Base-by-base conservation (phyloP, 2,329 filamentous ascomycete species). In the Fonsecaea pedrosoi region DNA sequence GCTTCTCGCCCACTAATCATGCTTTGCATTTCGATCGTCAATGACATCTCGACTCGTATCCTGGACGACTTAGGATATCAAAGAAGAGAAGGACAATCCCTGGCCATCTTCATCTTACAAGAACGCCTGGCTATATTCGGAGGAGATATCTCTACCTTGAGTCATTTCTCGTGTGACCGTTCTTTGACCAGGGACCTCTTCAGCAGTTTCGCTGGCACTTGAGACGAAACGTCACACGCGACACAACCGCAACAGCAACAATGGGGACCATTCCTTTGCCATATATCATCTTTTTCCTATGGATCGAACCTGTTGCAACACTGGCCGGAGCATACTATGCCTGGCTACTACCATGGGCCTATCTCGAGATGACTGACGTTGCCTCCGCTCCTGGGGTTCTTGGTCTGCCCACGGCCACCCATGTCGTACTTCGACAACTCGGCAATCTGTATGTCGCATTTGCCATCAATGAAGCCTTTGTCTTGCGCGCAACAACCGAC, bases 381-480 rank as follows among this genome's bases (percentile, higher is more conserved):
- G 73, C 81, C 3, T 84, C 86, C 7, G 81, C 84, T 2, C 84
- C 65, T 69, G 79, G 70, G 61, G 76, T 34, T 72, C 78, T 65
- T 60, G 74, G 74, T 30, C 77, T 89, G 6, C 86, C 90, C 1
- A 79, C 85, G 40, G 84, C 83, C 48, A 90, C 89, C 0, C 85
- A 86, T 9, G 86, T 93, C 66, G 87, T 87, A 48, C 82, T 94
- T 73, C 87, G 88, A 18, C 91, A 94, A 79, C 85, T 94, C 37
- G 90, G 89, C 53, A 94, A 92, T 78, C 82, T 94, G 69, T 94
- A 94, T 79, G 78, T 94, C 45, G 85, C 91, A 65, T 92, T 94
- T 77, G 87, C 90, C 63, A 78, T 94, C 74, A 92, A 90, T 79
- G 91, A 95, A 79, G 90, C 90, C 1, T 79, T 92, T 30, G 88